Percentiles rank a stretch among this genome's conserved stretches.
Evolutionary conservation across 768 basidiomycete genomes (phyloP).

Genomic region (Punctularia strigosozonata): DNA sequence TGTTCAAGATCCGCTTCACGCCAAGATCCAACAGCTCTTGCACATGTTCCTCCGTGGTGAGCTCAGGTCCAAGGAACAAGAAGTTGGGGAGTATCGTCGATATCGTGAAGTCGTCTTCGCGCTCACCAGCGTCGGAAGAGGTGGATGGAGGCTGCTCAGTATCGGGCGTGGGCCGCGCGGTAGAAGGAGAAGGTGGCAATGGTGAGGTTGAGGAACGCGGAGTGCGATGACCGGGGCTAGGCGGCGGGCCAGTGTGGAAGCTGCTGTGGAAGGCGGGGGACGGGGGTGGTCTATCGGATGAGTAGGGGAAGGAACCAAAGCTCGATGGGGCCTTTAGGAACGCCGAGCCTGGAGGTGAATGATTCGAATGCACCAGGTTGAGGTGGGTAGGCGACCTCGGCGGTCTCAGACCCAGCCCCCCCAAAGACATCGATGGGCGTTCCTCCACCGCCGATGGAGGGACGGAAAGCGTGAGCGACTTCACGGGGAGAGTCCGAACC

Average conservation of each 20-base stretch:
- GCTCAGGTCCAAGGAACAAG: slow-evolving; percentile 85
- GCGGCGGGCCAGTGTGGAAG: too few species aligned
- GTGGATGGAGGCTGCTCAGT: slow-evolving; percentile 46
- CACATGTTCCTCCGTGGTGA: slow-evolving; percentile 64
- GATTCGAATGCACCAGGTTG: slow-evolving; percentile 45
- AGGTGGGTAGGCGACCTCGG: slow-evolving; percentile 49
- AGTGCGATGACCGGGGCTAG: too few species aligned
- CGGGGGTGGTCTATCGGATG: slow-evolving; percentile 20
- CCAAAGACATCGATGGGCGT: too few species aligned
- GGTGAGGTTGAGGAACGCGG: slow-evolving; percentile 24
- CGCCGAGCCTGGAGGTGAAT: slow-evolving; percentile 43
- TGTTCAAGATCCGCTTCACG: slow-evolving; percentile 81
- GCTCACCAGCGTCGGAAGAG: too few species aligned
- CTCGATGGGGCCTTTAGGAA: slow-evolving; percentile 27
- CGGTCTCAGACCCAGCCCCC: too few species aligned
- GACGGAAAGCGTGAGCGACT: slow-evolving; percentile 45
- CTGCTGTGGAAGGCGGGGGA: slow-evolving; percentile 13
- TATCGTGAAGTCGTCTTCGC: slow-evolving; percentile 60
- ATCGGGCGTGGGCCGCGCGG: slow-evolving; percentile 57
- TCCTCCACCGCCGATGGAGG: slow-evolving; percentile 27
- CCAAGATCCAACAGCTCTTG: slow-evolving; percentile 62
- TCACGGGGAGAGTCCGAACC: slow-evolving; percentile 44
- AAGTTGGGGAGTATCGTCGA: slow-evolving; percentile 89
- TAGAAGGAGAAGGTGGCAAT: slow-evolving; percentile 44
- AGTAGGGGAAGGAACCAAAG: slow-evolving; percentile 22